Evolutionary conservation across 169 alveolate species (phyloP).

Genomic region (Plasmodium sp.): DNA sequence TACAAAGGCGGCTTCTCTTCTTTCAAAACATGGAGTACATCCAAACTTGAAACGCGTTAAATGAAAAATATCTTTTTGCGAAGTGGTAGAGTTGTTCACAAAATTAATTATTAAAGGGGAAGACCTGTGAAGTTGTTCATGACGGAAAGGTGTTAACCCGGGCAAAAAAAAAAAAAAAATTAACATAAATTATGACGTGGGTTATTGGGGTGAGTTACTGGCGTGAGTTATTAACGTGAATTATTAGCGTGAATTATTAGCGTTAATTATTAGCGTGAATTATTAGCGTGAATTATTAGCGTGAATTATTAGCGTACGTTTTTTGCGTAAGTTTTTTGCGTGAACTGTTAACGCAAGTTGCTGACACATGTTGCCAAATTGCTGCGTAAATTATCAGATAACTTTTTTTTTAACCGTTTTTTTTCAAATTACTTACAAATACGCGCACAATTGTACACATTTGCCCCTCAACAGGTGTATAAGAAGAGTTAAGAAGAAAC

Average conservation of each 20-base stretch:
- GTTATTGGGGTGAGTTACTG: not conserved
- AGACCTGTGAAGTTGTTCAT: not conserved
- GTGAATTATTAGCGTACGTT: not conserved
- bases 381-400: not conserved
- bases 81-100: not conserved
- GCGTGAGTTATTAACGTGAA: not conserved
- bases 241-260: not conserved
- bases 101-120: constrained; percentile 14
- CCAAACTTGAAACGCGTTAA: constrained; percentile 9
- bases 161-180: constrained; percentile 17
- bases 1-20: constrained; percentile 11
- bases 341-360: not conserved
- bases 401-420: not conserved
- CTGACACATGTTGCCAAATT: not conserved
- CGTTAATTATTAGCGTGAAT: not conserved
- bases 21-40: constrained; percentile 2
- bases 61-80: constrained; percentile 15
- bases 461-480: not conserved
- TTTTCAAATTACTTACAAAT: constrained; percentile 8
- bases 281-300: not conserved
- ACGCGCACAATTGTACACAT: not conserved
- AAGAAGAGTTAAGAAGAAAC: not conserved
- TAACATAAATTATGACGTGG: not conserved
- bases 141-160: constrained; percentile 8
- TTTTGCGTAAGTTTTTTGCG: not conserved